Evolutionary conservation across 176 grass and related monocot genomes (phyloP).

Genomic region (Elaeis guineensis): DNA sequence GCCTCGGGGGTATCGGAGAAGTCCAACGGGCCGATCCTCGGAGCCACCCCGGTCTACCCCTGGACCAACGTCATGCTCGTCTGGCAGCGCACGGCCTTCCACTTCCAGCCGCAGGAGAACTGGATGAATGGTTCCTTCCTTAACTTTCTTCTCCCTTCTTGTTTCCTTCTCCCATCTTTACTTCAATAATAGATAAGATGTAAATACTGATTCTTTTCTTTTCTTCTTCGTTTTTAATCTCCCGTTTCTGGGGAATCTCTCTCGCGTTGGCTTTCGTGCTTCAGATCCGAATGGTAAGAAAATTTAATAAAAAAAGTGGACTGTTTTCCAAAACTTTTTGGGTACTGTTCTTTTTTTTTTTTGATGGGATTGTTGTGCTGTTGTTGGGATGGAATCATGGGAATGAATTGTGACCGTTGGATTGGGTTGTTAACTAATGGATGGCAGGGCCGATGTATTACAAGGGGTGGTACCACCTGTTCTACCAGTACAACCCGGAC

Average conservation of each 20-base stretch:
- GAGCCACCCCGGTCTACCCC: constrained; percentile 24
- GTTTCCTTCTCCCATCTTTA: constrained; percentile 5
- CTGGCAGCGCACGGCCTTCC: constrained; percentile 84
- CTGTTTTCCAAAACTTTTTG: too few species aligned
- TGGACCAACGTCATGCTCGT: constrained; percentile 80
- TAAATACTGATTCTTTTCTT: too few species aligned
- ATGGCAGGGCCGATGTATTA: constrained; percentile 58
- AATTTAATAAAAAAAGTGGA: too few species aligned
- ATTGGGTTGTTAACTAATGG: not conserved
- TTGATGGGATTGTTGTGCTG: too few species aligned
- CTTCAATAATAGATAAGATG: not conserved
- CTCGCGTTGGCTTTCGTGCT: too few species aligned
- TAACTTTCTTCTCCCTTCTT: constrained; percentile 11
- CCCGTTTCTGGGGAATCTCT: too few species aligned
- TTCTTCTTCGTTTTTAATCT: too few species aligned
- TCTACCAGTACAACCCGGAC: constrained; percentile 93
- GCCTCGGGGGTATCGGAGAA: constrained; percentile 75
- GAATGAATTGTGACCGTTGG: too few species aligned
- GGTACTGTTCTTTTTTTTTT: too few species aligned
- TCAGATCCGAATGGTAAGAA: too few species aligned
- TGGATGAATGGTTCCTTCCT: constrained; percentile 76
- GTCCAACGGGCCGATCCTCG: constrained; percentile 21
- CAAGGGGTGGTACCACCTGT: constrained; percentile 86
- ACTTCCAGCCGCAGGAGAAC: constrained; percentile 74
- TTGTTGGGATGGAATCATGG: too few species aligned